These are phyloP conservation scores for Xylaria sp. DNA, from an alignment of 2,329 filamentous ascomycete species.

Conservation along the genomic window DNA sequence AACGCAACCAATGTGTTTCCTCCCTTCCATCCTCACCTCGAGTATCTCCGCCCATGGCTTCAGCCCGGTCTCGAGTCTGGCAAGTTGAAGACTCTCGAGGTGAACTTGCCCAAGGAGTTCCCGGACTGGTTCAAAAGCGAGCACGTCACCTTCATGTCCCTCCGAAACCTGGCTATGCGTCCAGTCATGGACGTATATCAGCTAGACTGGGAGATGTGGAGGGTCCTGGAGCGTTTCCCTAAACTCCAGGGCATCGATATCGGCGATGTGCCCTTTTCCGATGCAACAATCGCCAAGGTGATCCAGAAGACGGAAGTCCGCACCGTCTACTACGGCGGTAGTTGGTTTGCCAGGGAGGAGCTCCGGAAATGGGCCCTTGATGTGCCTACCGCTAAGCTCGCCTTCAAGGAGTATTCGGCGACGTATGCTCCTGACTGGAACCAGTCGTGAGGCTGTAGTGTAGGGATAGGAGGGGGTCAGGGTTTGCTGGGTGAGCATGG, in stretches of 20 bases:
- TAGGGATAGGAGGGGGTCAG: too few relatives aligned
- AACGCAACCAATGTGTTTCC: too few relatives aligned
- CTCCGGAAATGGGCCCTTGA: constrained; percentile 23
- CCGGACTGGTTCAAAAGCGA: constrained; percentile 25
- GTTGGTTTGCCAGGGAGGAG: constrained; percentile 4
- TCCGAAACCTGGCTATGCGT: constrained; percentile 54
- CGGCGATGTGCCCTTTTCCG: constrained; percentile 18
- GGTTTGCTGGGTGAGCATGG: too few relatives aligned
- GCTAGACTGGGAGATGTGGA: constrained; percentile 18
- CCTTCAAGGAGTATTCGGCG: constrained; percentile 14
- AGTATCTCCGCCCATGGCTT: constrained; percentile 13
- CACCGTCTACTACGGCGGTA: constrained; percentile 20
- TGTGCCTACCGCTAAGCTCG: constrained; percentile 17
- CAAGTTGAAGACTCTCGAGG: constrained; percentile 21
- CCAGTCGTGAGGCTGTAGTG: not conserved
- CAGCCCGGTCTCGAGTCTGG: constrained; percentile 24
- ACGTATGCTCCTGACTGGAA: not conserved
- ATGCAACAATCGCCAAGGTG: constrained; percentile 20
- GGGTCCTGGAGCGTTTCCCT: constrained; percentile 24
- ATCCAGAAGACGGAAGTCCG: constrained; percentile 22
- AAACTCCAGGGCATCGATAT: constrained; percentile 26
- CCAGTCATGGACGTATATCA: not conserved
- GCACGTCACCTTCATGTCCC: constrained; percentile 22
- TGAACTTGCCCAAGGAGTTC: constrained; percentile 14
- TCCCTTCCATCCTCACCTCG: not conserved